Evolutionary conservation across 2,329 filamentous ascomycete genomes (phyloP), one percentile per base, ranked within the genome.

Genomic region (Monosporascus sp.): DNA sequence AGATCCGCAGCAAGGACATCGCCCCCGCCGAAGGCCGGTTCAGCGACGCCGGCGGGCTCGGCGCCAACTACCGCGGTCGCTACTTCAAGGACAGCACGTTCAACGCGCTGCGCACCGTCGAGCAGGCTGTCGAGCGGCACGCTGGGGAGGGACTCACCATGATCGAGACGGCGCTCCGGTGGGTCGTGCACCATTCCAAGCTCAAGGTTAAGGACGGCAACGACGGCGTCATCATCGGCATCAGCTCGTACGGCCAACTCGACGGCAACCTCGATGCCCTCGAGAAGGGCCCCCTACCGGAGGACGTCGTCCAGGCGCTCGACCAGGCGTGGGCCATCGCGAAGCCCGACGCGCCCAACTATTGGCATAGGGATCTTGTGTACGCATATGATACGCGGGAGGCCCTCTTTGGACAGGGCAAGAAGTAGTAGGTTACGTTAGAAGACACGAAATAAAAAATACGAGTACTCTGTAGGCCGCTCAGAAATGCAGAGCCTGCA

Each of bases 251-350:
- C 48, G 72, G 74, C 50, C 82, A 87, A 69, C 72, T 86, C 37
- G 74, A 78, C 61, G 71, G 75, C 58, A 86, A 86, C 66, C 70
- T 86, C 51, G 71, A 77, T 53, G 72, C 78, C 56, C 66, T 86
- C 31, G 81, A 85, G 66, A 83, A 84, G 79, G 87, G 89, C 0
- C 88, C 89, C 1, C 72, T 95, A 58, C 89, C 89, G 0, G 82
- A 88, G 14, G 88, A 91, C 26, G 86, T 95, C 17, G 79, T 95
- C 9, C 71, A 85, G 66, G 85, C 81, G 14, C 73, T 96, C 54
- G 89, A 96, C 61, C 75, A 89, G 69, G 90, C 88, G 3, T 96
- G 91, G 91, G 58, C 77, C 61, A 74, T 87, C n/a, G 75, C 80
- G 14, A 92, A 91, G 74, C 66, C 70, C 2, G 78, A 81, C 37